Conservation (phyloP, 1,139 yeast species). For the Magnusiomyces paraingens region DNA sequence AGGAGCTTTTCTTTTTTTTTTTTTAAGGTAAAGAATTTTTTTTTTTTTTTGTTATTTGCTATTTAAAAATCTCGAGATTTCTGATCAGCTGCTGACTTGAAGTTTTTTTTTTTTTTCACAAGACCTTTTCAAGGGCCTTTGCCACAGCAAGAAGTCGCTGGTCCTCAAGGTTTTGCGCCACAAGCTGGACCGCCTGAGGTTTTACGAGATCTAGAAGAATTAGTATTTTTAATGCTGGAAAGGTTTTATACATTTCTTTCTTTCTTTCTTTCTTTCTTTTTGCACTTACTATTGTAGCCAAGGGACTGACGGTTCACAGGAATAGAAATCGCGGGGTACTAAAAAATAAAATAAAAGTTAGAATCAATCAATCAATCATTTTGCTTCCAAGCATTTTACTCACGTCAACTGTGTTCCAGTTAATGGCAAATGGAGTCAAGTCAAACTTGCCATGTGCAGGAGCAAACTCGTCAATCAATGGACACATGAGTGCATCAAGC, state of each 20-base stretch:
- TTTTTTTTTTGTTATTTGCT: too few species aligned
- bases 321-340: conserved; percentile 12
- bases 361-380: background rate
- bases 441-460: conserved; percentile 8
- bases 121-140: too few species aligned
- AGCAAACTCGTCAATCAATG: conserved; percentile 11
- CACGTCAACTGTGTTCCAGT: conserved; percentile 14
- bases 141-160: conserved; percentile 7
- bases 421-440: conserved; percentile 11
- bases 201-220: conserved; percentile 8
- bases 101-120: too few species aligned
- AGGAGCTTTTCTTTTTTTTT: too few species aligned
- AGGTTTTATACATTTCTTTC: too few species aligned
- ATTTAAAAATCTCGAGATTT: too few species aligned
- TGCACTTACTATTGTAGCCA: conserved; percentile 6
- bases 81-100: too few species aligned
- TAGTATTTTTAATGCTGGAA: too few species aligned
- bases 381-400: too few species aligned
- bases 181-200: conserved; percentile 14
- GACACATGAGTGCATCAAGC: conserved; percentile 14
- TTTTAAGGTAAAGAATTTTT: too few species aligned
- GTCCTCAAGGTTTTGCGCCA: conserved; percentile 13
- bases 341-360: background rate
- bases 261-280: too few species aligned
- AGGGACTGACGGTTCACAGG: conserved; percentile 12